phyloP scores from a whole-genome alignment of 176 grass and related monocot genomes.

The Triticum monococcum region DNA sequence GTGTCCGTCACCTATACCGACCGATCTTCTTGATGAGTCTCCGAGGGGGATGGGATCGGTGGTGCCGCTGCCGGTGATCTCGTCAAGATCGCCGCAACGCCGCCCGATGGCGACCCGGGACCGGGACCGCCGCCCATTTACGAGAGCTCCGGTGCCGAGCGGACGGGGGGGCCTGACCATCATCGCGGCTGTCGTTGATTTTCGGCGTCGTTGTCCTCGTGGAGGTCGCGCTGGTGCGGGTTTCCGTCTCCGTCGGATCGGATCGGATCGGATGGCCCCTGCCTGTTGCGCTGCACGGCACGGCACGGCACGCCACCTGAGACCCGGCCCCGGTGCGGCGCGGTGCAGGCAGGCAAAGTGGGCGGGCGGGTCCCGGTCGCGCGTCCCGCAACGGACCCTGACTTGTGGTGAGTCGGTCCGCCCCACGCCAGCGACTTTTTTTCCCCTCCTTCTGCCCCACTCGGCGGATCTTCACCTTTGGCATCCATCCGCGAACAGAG shows the following conservation, averaged over 20 bases:
- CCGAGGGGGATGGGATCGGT: neutral
- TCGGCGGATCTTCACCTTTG: no score
- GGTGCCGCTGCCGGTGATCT: neutral
- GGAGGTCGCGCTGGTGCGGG: neutral
- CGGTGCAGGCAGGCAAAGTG: neutral
- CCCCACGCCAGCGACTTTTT: no score
- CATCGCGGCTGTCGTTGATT: neutral
- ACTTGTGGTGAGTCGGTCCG: neutral
- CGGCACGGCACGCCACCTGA: neutral
- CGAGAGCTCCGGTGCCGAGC: neutral
- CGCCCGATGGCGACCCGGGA: neutral
- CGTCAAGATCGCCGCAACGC: conserved; percentile 4
- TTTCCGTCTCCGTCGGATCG: neutral
- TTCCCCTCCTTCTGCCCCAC: no score
- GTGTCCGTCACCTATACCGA: no score
- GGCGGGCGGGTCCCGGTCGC: neutral
- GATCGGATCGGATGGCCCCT: neutral
- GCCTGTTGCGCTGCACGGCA: neutral
- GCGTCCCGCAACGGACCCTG: neutral
- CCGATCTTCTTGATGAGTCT: neutral
- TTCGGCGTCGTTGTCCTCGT: neutral
- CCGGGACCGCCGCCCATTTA: neutral
- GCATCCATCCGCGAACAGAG: no score
- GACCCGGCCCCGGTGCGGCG: neutral
- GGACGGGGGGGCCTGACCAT: no score